phyloP scores from a whole-genome alignment of 495 filamentous ascomycete genomes.

The Penicillium chermesinum region DNA sequence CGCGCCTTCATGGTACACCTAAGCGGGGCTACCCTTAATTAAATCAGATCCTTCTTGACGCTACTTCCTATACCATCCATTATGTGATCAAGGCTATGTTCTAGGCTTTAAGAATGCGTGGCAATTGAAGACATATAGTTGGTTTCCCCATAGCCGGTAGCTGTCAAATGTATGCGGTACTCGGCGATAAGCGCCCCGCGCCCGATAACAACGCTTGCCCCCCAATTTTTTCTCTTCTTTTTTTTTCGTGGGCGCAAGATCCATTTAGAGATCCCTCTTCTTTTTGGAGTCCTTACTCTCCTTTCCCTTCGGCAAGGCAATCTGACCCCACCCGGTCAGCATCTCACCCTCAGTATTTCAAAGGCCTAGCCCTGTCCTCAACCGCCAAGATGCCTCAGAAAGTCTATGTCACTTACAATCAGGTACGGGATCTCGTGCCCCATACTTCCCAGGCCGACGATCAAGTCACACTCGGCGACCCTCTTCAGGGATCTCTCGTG shows the following conservation, averaged over 20 bases:
- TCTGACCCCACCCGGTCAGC: too few relatives aligned
- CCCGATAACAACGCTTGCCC: conserved; percentile 15
- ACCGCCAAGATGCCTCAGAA: conserved; percentile 71
- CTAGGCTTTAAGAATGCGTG: background rate
- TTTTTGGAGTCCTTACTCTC: background rate
- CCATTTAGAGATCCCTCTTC: background rate
- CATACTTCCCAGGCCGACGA: conserved; percentile 1
- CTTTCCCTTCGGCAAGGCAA: conserved; percentile 3
- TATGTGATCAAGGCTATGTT: background rate
- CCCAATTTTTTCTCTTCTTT: conserved; percentile 12
- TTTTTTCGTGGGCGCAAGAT: conserved; percentile 11
- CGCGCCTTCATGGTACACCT: conserved; percentile 57
- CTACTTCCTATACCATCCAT: too few relatives aligned
- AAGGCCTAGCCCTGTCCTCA: background rate
- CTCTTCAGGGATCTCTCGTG: background rate
- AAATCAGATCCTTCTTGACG: too few relatives aligned
- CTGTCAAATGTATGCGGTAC: too few relatives aligned
- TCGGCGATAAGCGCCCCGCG: conserved; percentile 16
- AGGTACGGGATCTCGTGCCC: conserved; percentile 50
- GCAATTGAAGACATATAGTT: background rate
- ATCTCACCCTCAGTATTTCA: too few relatives aligned
- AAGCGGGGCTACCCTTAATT: background rate
- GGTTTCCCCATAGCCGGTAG: too few relatives aligned
- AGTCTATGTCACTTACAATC: conserved; percentile 91
- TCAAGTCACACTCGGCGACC: background rate